Conservation (phyloP, 1,284 basidiomycete genomes). For the Fomitiporia mediterranea region DNA sequence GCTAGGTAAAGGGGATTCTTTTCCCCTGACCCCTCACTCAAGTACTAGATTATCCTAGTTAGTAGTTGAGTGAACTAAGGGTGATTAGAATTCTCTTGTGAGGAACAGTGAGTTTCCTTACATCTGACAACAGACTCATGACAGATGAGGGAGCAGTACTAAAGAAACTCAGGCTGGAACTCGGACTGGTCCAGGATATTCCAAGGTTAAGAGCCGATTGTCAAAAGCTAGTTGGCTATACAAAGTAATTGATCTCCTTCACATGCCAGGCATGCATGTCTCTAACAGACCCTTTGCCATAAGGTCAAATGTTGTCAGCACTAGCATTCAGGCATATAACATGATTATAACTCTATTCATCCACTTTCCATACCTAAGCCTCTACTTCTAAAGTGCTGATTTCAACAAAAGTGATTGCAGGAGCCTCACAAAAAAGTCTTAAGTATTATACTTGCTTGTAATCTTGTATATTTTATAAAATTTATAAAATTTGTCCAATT, state of each 20-base stretch:
- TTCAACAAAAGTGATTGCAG: neutral
- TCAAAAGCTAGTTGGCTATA: neutral
- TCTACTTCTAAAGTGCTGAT: neutral
- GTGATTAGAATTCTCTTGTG: too few species aligned
- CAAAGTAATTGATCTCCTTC: neutral
- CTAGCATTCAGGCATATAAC: neutral
- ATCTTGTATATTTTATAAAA: too few species aligned
- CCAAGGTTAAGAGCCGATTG: neutral
- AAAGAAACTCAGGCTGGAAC: neutral
- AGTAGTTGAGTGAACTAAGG: too few species aligned
- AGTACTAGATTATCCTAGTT: too few species aligned
- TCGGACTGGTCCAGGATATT: constrained; percentile 6
- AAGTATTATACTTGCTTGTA: too few species aligned
- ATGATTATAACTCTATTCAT: constrained; percentile 2
- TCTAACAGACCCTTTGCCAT: neutral
- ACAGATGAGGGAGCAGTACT: neutral
- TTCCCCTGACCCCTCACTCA: too few species aligned
- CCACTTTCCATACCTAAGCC: constrained; percentile 1
- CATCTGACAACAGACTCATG: too few species aligned
- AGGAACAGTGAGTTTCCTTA: too few species aligned
- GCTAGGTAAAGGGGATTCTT: too few species aligned
- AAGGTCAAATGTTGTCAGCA: neutral
- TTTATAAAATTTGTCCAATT: too few species aligned
- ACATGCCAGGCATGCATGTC: too few species aligned
- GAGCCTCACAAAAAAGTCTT: too few species aligned